Base-by-base conservation (phyloP, 768 basidiomycete species). In the Podaxis mareebaensis region DNA sequence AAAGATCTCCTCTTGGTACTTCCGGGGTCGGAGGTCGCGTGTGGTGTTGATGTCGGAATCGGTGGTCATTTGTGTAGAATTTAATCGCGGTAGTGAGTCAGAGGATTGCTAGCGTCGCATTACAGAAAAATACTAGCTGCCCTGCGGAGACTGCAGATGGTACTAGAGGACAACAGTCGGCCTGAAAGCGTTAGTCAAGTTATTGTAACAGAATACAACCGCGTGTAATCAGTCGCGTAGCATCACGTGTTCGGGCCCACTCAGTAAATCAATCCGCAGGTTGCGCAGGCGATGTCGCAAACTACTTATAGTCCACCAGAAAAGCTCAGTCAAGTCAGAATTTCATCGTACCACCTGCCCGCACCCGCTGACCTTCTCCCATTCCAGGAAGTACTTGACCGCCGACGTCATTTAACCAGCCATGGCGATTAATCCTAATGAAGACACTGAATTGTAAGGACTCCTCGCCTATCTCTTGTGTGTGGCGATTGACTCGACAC, bases 361-460 rank as follows among this genome's bases (percentile, higher is more conserved):
- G 5, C 7, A 17, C 42, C 44, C 6, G 17, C 7, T 20, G 20
- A 6, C 44, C 20, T 46, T n/a, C 44, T 20, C n/a, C 12, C 33
- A 39, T 6, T 26, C 12, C 38, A 22, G 12, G 12, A 56, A 6
- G 10, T 11, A 56, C 13, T 36, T 36, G 44, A 40, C 40, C 36
- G 2, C n/a, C 11, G 24, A 10, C 20, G 12, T 40, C 44, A 64
- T 65, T 64, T 63, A 59, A 48, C 28, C 52, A 60, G 44, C n/a
- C 58, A 89, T 91, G 89, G 77, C 88, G 5, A 75, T 90, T 59
- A 93, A 95, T 72, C 84, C 91, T 33, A 82, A 95, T 81, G 92
- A 96, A 79, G 95, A 98, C 74, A 96, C 95, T 2, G 95, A 98
- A 84, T 97, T 98, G 95, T 96, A 74, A 76, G 92, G 13, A 22